These are phyloP conservation scores for Phaseolus lunatus DNA, from an alignment of 306 rosid genomes.

Conservation along the genomic window DNA sequence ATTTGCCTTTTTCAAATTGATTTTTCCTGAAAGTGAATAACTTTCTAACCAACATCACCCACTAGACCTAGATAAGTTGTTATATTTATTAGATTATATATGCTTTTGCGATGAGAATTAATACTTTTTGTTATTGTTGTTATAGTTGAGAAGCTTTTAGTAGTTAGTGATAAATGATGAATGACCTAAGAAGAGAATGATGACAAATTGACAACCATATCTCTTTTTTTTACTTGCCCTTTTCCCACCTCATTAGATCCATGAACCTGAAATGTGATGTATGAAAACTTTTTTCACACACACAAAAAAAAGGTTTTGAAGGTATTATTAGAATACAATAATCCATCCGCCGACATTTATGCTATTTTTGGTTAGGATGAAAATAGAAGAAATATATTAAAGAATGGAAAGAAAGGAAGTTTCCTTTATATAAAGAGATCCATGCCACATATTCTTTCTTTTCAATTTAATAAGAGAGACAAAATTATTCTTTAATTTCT, in stretches of 20 bases:
- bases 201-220: conserved; percentile 49
- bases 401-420: too few relatives aligned
- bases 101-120: not conserved
- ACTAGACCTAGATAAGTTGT: not conserved
- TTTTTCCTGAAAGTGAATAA: conserved; percentile 16
- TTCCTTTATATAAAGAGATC: not conserved
- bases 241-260: conserved; percentile 35
- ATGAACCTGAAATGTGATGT: not conserved
- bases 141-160: conserved; percentile 8
- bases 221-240: conserved; percentile 25
- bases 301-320: not conserved
- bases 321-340: not conserved
- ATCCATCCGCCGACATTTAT: not conserved
- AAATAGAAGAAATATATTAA: too few relatives aligned
- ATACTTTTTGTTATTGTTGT: not conserved
- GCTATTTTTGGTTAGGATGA: not conserved
- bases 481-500: too few relatives aligned
- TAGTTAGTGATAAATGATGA: conserved; percentile 11
- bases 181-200: conserved; percentile 38
- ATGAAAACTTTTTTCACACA: not conserved
- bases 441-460: not conserved
- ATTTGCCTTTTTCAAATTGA: conserved; percentile 22
- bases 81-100: conserved; percentile 4
- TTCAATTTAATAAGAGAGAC: too few relatives aligned
- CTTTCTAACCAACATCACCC: conserved; percentile 11